phyloP scores from a whole-genome alignment of 345 rosid species.

The Eucalyptus tenuipes region DNA sequence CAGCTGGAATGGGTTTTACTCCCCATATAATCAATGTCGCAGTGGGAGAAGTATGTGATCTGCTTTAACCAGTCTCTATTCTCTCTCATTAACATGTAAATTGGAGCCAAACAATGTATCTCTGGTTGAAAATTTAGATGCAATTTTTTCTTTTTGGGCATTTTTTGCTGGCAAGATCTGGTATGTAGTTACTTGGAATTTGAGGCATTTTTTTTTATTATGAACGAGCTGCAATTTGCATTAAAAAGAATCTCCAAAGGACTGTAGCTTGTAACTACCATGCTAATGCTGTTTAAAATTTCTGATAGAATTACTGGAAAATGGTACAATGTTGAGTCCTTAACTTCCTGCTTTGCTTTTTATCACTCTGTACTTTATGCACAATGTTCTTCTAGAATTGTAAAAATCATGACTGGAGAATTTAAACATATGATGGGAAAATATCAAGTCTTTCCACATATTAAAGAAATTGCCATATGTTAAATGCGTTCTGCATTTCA shows the following conservation, averaged over 20 bases:
- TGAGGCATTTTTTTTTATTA: background rate
- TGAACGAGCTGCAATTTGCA: background rate
- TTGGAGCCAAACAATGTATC: background rate
- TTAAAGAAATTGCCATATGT: background rate
- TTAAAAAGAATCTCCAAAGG: background rate
- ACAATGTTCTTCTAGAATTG: background rate
- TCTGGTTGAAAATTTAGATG: background rate
- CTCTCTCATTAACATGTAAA: background rate
- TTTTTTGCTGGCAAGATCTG: background rate
- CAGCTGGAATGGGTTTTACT: slow-evolving; percentile 78
- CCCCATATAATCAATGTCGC: slow-evolving; percentile 65
- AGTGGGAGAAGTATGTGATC: slow-evolving; percentile 60
- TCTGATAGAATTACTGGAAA: background rate
- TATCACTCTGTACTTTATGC: background rate
- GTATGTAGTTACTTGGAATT: background rate
- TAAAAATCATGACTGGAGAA: background rate
- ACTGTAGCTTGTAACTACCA: background rate
- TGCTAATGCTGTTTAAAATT: background rate
- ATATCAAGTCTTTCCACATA: background rate
- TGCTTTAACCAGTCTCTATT: background rate
- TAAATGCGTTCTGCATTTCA: background rate
- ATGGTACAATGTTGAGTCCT: background rate
- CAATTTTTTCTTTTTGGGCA: background rate
- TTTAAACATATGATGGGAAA: background rate
- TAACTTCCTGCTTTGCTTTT: background rate